A percentile compares a stretch with the other conserved stretches of the same genome.
These are phyloP conservation scores for Westerdykella sp. DNA, from an alignment of 2,329 filamentous ascomycete genomes.

Conservation along the genomic window DNA sequence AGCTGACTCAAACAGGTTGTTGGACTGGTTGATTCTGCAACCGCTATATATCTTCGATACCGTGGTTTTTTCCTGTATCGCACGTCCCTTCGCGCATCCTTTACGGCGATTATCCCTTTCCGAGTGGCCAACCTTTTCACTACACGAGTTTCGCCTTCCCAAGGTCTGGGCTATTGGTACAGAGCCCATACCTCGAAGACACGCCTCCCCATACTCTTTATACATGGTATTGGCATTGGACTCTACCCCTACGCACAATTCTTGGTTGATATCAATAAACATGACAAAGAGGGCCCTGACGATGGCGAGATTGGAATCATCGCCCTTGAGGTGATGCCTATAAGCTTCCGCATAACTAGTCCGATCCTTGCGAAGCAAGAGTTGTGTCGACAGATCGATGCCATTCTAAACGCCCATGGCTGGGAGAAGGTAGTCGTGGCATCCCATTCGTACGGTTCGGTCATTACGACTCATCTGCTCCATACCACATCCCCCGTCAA, in stretches of 20 bases:
- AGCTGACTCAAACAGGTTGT: conserved; percentile 35
- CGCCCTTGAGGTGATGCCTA: conserved; percentile 58
- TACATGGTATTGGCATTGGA: conserved; percentile 66
- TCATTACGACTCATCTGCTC: conserved; percentile 58
- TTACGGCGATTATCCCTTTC: conserved; percentile 51
- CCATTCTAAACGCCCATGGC: conserved; percentile 53
- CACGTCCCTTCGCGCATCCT: conserved; percentile 37
- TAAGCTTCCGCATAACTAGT: conserved; percentile 57
- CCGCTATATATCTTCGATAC: conserved; percentile 40
- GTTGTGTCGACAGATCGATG: conserved; percentile 52
- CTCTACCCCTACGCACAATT: conserved; percentile 58
- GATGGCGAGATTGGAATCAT: conserved; percentile 56
- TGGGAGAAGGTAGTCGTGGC: conserved; percentile 56
- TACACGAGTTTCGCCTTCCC: conserved; percentile 44
- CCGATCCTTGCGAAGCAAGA: conserved; percentile 48
- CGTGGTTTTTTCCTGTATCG: conserved; percentile 51
- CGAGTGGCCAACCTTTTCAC: conserved; percentile 49
- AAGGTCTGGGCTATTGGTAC: conserved; percentile 58
- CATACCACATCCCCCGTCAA: conserved; percentile 41
- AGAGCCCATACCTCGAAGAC: conserved; percentile 56
- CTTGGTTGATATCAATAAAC: conserved; percentile 47
- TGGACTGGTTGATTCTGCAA: conserved; percentile 47
- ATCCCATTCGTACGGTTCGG: conserved; percentile 58
- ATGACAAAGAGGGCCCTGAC: conserved; percentile 15
- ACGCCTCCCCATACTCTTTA: conserved; percentile 57